Evolutionary conservation across 192 early-diverging fungal species (phyloP).

Genomic region (Backusella australiensis): DNA sequence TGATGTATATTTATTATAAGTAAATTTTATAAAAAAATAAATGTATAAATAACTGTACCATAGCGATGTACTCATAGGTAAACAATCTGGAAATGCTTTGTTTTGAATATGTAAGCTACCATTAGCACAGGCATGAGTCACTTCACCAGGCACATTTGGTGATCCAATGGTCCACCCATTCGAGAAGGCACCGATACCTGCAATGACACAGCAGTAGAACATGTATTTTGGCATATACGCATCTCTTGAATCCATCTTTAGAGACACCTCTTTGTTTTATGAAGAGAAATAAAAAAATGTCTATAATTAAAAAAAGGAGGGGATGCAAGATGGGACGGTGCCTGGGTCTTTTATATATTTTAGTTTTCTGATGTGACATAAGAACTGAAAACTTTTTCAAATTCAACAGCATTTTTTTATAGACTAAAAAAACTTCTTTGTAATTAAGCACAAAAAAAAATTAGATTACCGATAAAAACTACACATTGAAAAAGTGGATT

Average conservation of each 20-base stretch:
- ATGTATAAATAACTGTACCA: slow-evolving; percentile 6
- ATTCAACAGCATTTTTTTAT: neutral
- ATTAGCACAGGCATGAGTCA: slow-evolving; percentile 29
- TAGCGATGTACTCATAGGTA: slow-evolving; percentile 29
- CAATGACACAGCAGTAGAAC: slow-evolving; percentile 38
- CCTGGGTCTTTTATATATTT: neutral
- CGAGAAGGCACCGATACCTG: slow-evolving; percentile 38
- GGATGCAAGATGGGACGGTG: neutral
- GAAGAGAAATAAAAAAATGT: neutral
- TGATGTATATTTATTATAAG: neutral
- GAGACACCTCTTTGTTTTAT: neutral
- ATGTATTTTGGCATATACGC: slow-evolving; percentile 38
- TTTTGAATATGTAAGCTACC: slow-evolving; percentile 4
- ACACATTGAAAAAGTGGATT: neutral
- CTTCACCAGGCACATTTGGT: slow-evolving; percentile 39
- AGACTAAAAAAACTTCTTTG: neutral
- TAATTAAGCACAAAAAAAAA: neutral
- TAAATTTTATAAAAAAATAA: neutral
- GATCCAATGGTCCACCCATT: slow-evolving; percentile 45
- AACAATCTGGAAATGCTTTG: slow-evolving; percentile 27
- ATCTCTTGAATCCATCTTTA: slow-evolving; percentile 43
- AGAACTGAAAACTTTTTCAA: neutral
- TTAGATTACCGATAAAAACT: neutral
- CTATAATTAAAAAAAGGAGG: neutral
- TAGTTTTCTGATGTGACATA: neutral